These are phyloP conservation scores for Sporothrix dimorphospora DNA, from an alignment of 2,329 filamentous ascomycete genomes.

Conservation along the genomic window DNA sequence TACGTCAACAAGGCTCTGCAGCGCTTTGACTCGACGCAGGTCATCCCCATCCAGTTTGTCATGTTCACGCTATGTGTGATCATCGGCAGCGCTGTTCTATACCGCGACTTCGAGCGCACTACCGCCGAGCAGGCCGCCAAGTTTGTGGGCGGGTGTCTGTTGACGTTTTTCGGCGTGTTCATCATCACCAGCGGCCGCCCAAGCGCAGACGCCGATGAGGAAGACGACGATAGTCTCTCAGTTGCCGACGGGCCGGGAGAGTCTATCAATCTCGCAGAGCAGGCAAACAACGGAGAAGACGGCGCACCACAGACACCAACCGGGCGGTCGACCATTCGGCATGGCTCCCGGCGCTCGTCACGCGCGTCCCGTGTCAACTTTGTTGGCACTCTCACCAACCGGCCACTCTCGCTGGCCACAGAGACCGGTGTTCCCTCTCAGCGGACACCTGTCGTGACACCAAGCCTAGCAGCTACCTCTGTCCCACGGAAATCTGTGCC, in stretches of 20 bases:
- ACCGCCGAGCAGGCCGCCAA: constrained; percentile 73
- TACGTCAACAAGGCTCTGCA: constrained; percentile 90
- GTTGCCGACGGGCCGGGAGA: constrained; percentile 57
- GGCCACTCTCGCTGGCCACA: constrained; percentile 40
- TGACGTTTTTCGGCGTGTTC: constrained; percentile 97
- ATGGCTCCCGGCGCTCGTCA: constrained; percentile 45
- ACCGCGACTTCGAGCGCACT: constrained; percentile 90
- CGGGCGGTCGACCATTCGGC: not conserved
- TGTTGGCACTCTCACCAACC: constrained; percentile 44
- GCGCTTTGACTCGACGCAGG: constrained; percentile 94
- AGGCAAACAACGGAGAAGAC: constrained; percentile 48
- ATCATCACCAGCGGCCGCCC: constrained; percentile 87
- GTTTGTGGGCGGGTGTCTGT: constrained; percentile 84
- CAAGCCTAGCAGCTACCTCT: constrained; percentile 15
- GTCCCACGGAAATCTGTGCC: not conserved
- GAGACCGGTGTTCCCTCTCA: constrained; percentile 45
- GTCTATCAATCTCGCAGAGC: constrained; percentile 61
- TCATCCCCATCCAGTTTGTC: constrained; percentile 97
- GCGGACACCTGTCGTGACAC: constrained; percentile 40
- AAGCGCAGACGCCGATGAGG: constrained; percentile 60
- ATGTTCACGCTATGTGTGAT: constrained; percentile 96
- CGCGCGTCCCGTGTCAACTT: constrained; percentile 52
- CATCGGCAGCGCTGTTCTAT: constrained; percentile 87
- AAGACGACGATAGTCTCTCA: constrained; percentile 62
- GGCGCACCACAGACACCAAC: not conserved